Base-by-base conservation (phyloP, 2,329 filamentous ascomycete species). In the Polytolypa hystricis region DNA sequence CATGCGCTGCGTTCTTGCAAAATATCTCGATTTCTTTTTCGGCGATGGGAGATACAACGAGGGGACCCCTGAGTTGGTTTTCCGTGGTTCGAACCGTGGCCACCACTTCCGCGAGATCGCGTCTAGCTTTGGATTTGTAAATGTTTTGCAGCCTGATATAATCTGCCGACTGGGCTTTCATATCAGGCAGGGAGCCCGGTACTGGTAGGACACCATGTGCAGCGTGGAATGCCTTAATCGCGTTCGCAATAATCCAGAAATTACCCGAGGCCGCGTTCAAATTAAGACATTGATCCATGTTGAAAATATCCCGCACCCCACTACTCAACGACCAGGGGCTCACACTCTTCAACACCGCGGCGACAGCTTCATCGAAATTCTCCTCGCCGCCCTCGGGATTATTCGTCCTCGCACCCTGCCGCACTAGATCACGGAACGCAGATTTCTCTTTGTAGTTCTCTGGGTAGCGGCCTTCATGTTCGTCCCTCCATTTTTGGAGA, bases 1-100 rank as follows among this genome's bases (percentile, higher is more conserved):
- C 81, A 55, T 93, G 91, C 31, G 83, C 82, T 33, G 87, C 89
- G 48, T 93, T 93, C 62, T 93, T 95, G 72, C 89, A 96, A 59
- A 95, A 96, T 23, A 81, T 69, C 52, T 94, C 87, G 30, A 96
- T 79, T 49, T 94, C 84, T 36, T 74, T 73, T 30, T 75, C 67
- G 31, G 81, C 70, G 39, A 93, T 70, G 2, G 53, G 44, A 2
- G 51, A 51, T n/a, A 16, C 12, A n/a, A 16, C n/a, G 2, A 52
- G 44, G 62, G 66, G 52, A 58, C 74, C 58, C 55, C 36, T 35
- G 11, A 71, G 55, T 9, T 61, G 53, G 4, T 63, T 51, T 51
- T 79, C 74, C 7, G 71, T 52, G 21, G 65, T 58, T 31, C 74
- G 76, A 28, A 85, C 78, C 9, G 62, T 74, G 9, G 68, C 62